Conservation (phyloP, 768 basidiomycete species). For the Favolaschia claudopus region DNA sequence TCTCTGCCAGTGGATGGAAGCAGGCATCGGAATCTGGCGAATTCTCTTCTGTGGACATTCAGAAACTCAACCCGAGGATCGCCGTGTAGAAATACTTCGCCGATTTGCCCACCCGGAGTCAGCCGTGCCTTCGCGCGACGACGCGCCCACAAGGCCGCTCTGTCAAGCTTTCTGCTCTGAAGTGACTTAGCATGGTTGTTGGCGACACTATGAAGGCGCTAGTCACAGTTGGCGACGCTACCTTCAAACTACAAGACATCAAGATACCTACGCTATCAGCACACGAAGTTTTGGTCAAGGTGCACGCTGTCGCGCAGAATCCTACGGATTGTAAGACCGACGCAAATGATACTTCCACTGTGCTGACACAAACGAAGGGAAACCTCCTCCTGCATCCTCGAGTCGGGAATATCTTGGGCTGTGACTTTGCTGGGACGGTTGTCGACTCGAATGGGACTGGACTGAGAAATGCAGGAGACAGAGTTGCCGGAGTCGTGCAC, state of each 20-base stretch:
- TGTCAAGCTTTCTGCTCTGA: no score
- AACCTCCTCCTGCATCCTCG: conserved; percentile 26
- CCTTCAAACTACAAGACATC: conserved; percentile 21
- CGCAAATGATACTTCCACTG: neutral
- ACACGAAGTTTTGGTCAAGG: conserved; percentile 32
- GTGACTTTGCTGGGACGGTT: conserved; percentile 34
- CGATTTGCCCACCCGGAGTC: no score
- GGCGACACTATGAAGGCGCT: conserved; percentile 31
- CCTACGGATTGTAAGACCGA: conserved; percentile 31
- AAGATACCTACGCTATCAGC: conserved; percentile 20
- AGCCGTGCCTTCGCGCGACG: no score
- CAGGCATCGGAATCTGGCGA: no score
- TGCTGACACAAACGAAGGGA: conserved; percentile 7
- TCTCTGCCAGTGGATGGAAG: no score
- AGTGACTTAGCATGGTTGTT: no score
- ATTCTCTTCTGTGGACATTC: no score
- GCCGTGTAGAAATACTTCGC: no score
- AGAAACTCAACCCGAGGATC: no score
- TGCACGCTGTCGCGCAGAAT: conserved; percentile 34
- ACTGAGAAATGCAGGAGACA: conserved; percentile 21
- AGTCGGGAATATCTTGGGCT: conserved; percentile 31
- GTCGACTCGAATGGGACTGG: conserved; percentile 20
- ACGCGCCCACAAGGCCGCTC: no score
- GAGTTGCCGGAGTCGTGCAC: conserved; percentile 32
- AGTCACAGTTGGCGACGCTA: conserved; percentile 30